phyloP scores from a whole-genome alignment of 2,329 filamentous ascomycete genomes.

The Monilinia polystroma region DNA sequence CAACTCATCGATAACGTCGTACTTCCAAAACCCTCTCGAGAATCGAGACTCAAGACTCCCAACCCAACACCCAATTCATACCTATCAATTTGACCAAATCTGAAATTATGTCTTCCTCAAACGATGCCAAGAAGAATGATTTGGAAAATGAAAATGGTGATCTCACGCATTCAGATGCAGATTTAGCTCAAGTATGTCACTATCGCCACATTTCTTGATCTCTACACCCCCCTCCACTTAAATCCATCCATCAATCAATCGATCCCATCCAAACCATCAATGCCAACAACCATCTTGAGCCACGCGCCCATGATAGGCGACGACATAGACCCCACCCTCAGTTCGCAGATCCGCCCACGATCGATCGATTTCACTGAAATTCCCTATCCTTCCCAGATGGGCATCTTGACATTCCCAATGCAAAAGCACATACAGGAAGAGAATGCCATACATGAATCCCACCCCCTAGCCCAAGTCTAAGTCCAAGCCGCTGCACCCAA shows the following conservation, averaged over 20 bases:
- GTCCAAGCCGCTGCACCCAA: neutral
- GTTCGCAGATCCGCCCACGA: slow-evolving; percentile 6
- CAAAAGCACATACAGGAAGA: neutral
- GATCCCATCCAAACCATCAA: too few species aligned
- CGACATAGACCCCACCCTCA: neutral
- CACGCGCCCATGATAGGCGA: neutral
- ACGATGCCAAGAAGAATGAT: neutral
- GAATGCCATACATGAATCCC: neutral
- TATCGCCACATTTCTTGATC: neutral
- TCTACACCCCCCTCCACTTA: too few species aligned
- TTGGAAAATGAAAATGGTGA: neutral
- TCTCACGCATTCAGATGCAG: slow-evolving; percentile 2
- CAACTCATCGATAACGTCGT: slow-evolving; percentile 16
- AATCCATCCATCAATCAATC: neutral
- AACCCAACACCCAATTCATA: neutral
- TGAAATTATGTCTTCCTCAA: slow-evolving; percentile 9
- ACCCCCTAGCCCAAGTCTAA: neutral
- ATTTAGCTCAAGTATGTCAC: slow-evolving; percentile 19
- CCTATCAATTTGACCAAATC: neutral
- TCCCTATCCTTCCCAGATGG: neutral
- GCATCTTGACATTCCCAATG: neutral
- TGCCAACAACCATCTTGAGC: neutral
- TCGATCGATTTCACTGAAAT: neutral
- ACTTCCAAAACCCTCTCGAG: neutral
- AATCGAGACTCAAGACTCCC: neutral